Percentiles rank a stretch among this genome's conserved stretches.
These are phyloP conservation scores for Curvularia hawaiiensis DNA, from an alignment of 2,329 filamentous ascomycete genomes.

Conservation along the genomic window DNA sequence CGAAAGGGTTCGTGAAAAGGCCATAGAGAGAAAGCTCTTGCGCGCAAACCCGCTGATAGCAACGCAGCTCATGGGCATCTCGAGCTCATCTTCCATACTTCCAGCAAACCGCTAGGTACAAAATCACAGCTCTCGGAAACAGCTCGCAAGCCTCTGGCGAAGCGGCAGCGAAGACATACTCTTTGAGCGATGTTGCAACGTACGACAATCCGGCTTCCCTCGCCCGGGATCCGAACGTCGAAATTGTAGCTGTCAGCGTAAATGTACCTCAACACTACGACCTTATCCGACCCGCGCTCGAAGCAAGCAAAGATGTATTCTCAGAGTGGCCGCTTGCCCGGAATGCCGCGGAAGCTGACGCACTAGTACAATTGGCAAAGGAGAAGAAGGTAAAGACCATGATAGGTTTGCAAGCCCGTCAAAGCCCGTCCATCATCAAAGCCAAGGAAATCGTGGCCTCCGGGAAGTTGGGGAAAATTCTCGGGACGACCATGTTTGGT, in stretches of 20 bases:
- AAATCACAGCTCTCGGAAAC: constrained; percentile 58
- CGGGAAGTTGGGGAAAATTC: constrained; percentile 53
- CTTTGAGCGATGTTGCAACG: constrained; percentile 47
- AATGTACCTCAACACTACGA: constrained; percentile 52
- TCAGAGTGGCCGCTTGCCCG: constrained; percentile 58
- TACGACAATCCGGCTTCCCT: constrained; percentile 52
- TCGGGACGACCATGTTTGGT: constrained; percentile 43
- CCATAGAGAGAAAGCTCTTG: background rate
- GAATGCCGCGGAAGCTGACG: constrained; percentile 49
- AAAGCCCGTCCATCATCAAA: constrained; percentile 48
- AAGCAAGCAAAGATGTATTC: constrained; percentile 51
- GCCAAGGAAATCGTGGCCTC: constrained; percentile 51
- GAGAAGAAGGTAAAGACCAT: constrained; percentile 51
- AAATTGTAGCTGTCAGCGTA: constrained; percentile 55
- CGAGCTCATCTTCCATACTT: constrained; percentile 49
- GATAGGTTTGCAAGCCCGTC: constrained; percentile 55
- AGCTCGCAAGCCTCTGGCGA: constrained; percentile 51
- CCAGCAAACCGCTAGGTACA: constrained; percentile 46
- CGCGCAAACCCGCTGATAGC: constrained; percentile 5
- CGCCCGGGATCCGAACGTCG: constrained; percentile 54
- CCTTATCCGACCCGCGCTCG: constrained; percentile 50
- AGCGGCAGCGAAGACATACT: constrained; percentile 46
- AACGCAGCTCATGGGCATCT: constrained; percentile 44
- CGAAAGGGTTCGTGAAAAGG: constrained; percentile 27
- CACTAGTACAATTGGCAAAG: constrained; percentile 51